Evolutionary conservation across 208 protist genomes (phyloP), one percentile per base, ranked within the genome.

Genomic region (Leishmania turanica): DNA sequence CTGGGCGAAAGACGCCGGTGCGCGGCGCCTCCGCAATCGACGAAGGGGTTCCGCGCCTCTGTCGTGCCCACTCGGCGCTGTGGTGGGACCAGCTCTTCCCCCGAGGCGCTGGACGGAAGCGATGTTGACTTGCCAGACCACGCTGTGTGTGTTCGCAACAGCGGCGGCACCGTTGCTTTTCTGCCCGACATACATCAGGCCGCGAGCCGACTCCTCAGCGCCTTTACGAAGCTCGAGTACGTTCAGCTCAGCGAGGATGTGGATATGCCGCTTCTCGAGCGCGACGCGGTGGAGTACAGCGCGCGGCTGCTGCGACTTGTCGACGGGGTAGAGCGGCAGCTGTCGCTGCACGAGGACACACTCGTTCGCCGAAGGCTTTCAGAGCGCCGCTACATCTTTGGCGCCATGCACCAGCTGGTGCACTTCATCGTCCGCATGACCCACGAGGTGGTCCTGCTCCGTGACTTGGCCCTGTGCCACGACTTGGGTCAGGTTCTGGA

Each of bases 211-310:
- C 64, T 96, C n/a, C 87, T 96, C 51, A 80, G 75, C 77, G 85
- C 83, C 73, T 91, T 93, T 58, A 87, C 88, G 7, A 87, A 88
- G 58, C 84, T 96, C 5, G 90, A 95, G 84, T 95, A 91, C 78
- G 84, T 87, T 19, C 87, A 90, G 19, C 60, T 95, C 49, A 81
- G 86, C 37, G 78, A 87, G 27, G 82, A 82, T 31, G 75, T 88
- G 5, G 83, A 85, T 53, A 37, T 92, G 60, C 27, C 84, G 42
- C 86, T 87, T 51, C 72, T 95, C 60, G 93, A 96, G 84, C 76
- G 72, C n/a, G 76, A 84, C n/a, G 79, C 86, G 17, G 78, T 86
- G 17, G 69, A 76, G 45, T 62, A 84, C 68, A 84, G 86, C 31
- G 69, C 80, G 53, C 84, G 78, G 54, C 81, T 94, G 0, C 49